Conservation (phyloP, 2,329 filamentous ascomycete species). For the Ceratocystis colombiana region DNA sequence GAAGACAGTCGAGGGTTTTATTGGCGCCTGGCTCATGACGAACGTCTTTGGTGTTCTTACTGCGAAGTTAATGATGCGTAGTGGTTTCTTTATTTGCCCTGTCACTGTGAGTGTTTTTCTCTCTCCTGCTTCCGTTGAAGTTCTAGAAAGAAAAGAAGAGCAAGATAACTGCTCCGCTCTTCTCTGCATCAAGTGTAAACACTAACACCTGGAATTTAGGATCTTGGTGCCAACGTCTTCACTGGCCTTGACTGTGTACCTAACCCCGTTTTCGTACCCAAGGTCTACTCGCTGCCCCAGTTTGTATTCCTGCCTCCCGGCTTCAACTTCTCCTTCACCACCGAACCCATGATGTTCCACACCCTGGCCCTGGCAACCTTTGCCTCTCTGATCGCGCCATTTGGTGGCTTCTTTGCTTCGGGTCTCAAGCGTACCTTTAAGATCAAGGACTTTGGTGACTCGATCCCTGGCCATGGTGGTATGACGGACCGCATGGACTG, state of each 20-base stretch:
- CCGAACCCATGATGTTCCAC: slow-evolving; percentile 88
- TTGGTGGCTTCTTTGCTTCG: slow-evolving; percentile 96
- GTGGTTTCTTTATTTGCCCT: slow-evolving; percentile 96
- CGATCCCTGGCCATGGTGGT: slow-evolving; percentile 91
- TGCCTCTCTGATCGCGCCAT: slow-evolving; percentile 90
- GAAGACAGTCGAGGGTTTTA: slow-evolving; percentile 97
- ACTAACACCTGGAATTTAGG: slow-evolving; percentile 33
- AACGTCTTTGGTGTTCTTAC: slow-evolving; percentile 73
- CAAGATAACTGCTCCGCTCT: no score
- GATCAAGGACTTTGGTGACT: slow-evolving; percentile 99
- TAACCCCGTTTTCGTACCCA: slow-evolving; percentile 82
- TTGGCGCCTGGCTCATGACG: slow-evolving; percentile 94
- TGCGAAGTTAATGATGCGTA: slow-evolving; percentile 75
- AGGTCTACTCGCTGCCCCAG: slow-evolving; percentile 61
- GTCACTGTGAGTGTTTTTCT: slow-evolving; percentile 54
- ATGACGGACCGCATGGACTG: slow-evolving; percentile 99
- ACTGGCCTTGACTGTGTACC: slow-evolving; percentile 80
- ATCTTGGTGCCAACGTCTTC: slow-evolving; percentile 86
- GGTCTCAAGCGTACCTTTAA: slow-evolving; percentile 98
- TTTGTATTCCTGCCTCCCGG: slow-evolving; percentile 59
- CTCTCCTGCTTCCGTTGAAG: not conserved
- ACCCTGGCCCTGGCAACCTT: slow-evolving; percentile 84
- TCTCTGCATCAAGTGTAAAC: no score
- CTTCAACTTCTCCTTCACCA: slow-evolving; percentile 54
- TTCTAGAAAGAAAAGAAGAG: no score